Conservation (phyloP, 164 flowering plant species). For the Chloranthus sessilifolius region DNA sequence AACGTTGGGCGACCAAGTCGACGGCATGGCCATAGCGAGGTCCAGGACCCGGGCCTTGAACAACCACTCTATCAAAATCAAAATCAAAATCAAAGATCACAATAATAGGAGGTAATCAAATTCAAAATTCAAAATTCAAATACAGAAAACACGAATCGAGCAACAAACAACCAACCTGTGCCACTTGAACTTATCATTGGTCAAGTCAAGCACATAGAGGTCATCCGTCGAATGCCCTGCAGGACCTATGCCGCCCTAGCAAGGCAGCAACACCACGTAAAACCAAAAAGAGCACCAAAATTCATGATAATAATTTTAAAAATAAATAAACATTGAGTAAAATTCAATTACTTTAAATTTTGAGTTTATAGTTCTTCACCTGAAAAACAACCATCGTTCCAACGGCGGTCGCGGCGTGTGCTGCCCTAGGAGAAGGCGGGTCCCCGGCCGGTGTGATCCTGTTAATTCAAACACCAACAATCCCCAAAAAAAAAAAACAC, state of each 20-base stretch:
- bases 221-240: constrained; percentile 99
- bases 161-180: no score
- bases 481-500: not conserved
- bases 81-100: not conserved
- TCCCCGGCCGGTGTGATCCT: constrained; percentile 83
- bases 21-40: constrained; percentile 21
- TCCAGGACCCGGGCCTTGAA: constrained; percentile 21
- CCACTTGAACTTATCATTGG: constrained; percentile 92
- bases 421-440: constrained; percentile 99
- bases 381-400: constrained; percentile 99
- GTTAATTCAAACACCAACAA: constrained; percentile 15
- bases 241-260: constrained; percentile 98
- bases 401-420: constrained; percentile 93
- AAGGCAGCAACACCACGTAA: constrained; percentile 17
- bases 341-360: not conserved
- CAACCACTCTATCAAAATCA: constrained; percentile 12
- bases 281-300: not conserved
- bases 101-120: not conserved
- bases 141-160: no score
- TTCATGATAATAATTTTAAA: not conserved
- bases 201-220: constrained; percentile 86
- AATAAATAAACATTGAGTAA: not conserved
- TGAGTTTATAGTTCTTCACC: constrained; percentile 41
- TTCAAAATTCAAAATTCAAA: not conserved
- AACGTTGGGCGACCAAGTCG: constrained; percentile 19